Conservation (phyloP, 2,329 filamentous ascomycete species). For the Penicillium polonicum region DNA sequence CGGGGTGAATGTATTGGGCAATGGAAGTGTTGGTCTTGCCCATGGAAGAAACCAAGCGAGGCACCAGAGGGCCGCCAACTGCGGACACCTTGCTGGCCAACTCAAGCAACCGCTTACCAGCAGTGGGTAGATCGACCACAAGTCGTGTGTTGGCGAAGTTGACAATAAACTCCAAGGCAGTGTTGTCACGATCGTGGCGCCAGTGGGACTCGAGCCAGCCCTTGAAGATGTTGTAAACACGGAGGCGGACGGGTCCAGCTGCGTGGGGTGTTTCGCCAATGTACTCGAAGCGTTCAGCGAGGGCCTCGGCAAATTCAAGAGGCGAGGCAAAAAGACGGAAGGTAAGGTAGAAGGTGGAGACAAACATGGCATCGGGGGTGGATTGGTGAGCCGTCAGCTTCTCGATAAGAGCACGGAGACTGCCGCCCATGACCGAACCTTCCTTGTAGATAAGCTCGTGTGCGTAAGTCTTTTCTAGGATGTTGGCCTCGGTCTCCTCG, state of each 20-base stretch:
- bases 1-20: constrained; percentile 66
- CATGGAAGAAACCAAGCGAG: constrained; percentile 78
- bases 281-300: constrained; percentile 93
- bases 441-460: constrained; percentile 95
- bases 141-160: constrained; percentile 77
- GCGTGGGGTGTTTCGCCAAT: constrained; percentile 74
- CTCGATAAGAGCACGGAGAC: constrained; percentile 87
- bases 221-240: constrained; percentile 96
- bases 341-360: constrained; percentile 92
- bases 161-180: constrained; percentile 72
- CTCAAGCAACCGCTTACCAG: constrained; percentile 76
- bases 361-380: constrained; percentile 86
- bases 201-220: constrained; percentile 97
- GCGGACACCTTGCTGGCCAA: constrained; percentile 75
- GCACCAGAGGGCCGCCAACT: constrained; percentile 71
- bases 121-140: constrained; percentile 66
- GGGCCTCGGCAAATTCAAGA: constrained; percentile 69
- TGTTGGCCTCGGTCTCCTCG: constrained; percentile 74
- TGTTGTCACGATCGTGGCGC: constrained; percentile 75
- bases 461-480: constrained; percentile 89
- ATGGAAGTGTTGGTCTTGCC: constrained; percentile 81
- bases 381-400: constrained; percentile 89
- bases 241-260: constrained; percentile 76
- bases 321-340: constrained; percentile 92
- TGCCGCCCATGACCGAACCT: constrained; percentile 89